phyloP scores from a whole-genome alignment of 305 asterid genomes.

The Fraxinus platypoda region DNA sequence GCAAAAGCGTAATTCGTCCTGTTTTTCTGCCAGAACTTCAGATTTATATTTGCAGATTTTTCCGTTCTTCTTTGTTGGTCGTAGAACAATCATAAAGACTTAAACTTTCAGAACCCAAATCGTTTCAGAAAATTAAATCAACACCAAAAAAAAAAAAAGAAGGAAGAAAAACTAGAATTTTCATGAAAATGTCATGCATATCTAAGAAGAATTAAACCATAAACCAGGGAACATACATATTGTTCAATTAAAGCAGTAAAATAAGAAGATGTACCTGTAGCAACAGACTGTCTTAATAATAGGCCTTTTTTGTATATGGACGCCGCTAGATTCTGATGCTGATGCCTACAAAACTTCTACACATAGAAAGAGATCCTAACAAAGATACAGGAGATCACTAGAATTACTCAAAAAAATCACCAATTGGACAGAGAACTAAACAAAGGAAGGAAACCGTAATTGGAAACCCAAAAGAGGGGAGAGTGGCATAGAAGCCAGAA shows the following conservation, averaged over 20 bases:
- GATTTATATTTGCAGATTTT: neutral
- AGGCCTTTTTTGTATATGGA: neutral
- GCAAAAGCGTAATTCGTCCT: neutral
- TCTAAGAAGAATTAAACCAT: neutral
- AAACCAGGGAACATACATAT: neutral
- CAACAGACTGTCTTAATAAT: neutral
- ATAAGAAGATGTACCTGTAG: neutral
- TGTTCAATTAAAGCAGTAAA: neutral
- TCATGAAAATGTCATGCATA: neutral
- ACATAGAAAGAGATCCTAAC: neutral
- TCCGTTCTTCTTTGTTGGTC: neutral
- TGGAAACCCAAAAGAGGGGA: neutral
- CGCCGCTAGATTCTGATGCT: neutral
- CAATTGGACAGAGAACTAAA: neutral
- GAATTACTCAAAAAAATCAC: neutral
- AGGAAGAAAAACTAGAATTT: neutral
- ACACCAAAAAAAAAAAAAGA: neutral
- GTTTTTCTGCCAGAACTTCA: neutral
- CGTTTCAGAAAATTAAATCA: neutral
- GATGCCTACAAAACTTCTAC: neutral
- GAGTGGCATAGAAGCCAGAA: neutral
- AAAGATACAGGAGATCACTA: neutral
- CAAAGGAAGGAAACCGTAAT: neutral
- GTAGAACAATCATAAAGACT: neutral
- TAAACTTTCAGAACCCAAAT: neutral